Base-by-base conservation (phyloP, 1,284 basidiomycete genomes). In the Laetiporus sulphureus region DNA sequence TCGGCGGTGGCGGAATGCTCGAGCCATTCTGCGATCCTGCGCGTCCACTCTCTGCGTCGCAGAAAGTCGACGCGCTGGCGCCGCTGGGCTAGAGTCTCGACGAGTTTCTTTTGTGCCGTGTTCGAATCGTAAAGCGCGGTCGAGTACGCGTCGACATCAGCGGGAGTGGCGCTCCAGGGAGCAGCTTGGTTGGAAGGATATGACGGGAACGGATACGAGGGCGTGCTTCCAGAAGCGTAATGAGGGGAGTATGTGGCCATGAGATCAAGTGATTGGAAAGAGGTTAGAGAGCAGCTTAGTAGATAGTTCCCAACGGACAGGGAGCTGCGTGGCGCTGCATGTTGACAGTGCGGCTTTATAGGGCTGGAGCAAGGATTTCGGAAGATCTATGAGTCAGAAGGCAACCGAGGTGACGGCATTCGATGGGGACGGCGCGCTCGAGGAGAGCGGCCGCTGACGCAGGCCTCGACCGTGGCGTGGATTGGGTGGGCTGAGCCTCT, bases 1-100 rank as follows among this genome's bases (percentile, higher is more conserved):
- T 31, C 30, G 39, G 45, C 23, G 41, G 37, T 39, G 25, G 46
- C 41, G 15, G 52, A 51, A 32, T 54, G 51, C 42, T 58, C 52
- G 36, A 57, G 52, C 59, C 60, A 57, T 30, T 56, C 57, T 15
- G 54, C 49, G 42, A 61, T 59, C 18, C 61, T 44, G 39, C 58
- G 56, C 32, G 60, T 59, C 55, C 58, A 60, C 47, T 61, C 61
- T 36, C 59, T 53, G 35, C 51, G 54, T 32, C 60, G 60, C 21
- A 63, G 48, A 43, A 65, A 62, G 47, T 61, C 60, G 40, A 58
- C 48, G 34, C 58, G 55, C 30, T 54, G 56, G 35, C 56, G 54
- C 34, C 59, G 54, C 43, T 62, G 59, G 37, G 50, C 52, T 25
- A 44, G 36, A 38, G 45, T 53, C 52, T 61, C 59, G 19, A 56